phyloP scores from a whole-genome alignment of 2,329 filamentous ascomycete genomes.

The Paecilomyces sp. region DNA sequence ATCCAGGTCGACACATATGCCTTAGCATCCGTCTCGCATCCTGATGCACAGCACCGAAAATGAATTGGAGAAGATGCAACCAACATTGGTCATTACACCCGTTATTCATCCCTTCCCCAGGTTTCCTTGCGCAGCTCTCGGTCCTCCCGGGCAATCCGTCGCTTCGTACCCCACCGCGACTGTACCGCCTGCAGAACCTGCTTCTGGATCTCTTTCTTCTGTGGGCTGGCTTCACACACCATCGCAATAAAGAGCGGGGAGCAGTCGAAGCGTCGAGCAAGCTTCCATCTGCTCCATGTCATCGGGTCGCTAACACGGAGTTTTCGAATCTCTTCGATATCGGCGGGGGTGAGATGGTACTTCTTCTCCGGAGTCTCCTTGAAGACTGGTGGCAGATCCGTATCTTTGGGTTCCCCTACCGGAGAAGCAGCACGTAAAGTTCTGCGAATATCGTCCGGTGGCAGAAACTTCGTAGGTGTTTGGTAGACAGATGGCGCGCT shows the following conservation, averaged over 20 bases:
- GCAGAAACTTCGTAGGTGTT: conserved; percentile 59
- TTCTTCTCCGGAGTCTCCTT: conserved; percentile 49
- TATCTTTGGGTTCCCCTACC: conserved; percentile 11
- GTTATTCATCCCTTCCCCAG: conserved; percentile 54
- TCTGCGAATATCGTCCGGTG: conserved; percentile 49
- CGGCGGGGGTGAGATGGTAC: conserved; percentile 51
- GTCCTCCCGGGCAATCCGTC: conserved; percentile 55
- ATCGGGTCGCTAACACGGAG: conserved; percentile 50
- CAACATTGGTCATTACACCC: conserved; percentile 1
- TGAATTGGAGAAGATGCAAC: not conserved
- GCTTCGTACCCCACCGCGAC: conserved; percentile 53
- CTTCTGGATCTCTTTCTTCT: conserved; percentile 42
- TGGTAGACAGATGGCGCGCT: conserved; percentile 57
- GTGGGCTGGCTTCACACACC: conserved; percentile 47
- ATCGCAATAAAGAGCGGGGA: conserved; percentile 56
- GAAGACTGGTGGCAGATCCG: conserved; percentile 42
- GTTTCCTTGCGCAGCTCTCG: conserved; percentile 51
- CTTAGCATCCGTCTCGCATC: not conserved
- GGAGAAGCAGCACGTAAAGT: conserved; percentile 35
- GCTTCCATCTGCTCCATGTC: conserved; percentile 51
- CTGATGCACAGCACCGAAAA: not conserved
- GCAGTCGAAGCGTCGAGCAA: conserved; percentile 59
- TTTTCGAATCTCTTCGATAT: conserved; percentile 53
- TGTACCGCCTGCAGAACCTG: conserved; percentile 47
- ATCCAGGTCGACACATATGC: not conserved